A percentile compares a stretch with the other conserved stretches of the same genome.
Evolutionary conservation across 257 asterid species (phyloP).

Genomic region (Agastache rugosa): DNA sequence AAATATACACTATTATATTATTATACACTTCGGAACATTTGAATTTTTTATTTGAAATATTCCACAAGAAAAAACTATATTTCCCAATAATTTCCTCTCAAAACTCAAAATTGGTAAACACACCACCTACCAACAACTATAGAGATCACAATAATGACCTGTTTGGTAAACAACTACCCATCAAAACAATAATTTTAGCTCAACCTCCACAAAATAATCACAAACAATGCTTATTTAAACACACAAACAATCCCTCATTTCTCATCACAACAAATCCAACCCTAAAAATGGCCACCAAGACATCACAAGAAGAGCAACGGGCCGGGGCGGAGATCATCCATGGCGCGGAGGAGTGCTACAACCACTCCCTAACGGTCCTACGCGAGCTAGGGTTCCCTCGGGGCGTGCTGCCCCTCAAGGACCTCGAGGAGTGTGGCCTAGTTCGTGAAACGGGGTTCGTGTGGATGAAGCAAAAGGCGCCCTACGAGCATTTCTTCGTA

Average conservation of each 20-base stretch:
- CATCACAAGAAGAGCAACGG: slow-evolving; percentile 45
- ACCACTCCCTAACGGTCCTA: slow-evolving; percentile 64
- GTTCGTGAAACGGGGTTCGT: slow-evolving; percentile 79
- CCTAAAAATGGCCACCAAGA: slow-evolving; percentile 52
- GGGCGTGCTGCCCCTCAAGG: slow-evolving; percentile 83
- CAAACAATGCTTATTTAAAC: slow-evolving; percentile 43
- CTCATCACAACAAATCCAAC: background rate
- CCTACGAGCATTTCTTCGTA: slow-evolving; percentile 72
- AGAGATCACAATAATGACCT: background rate
- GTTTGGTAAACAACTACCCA: slow-evolving; percentile 51
- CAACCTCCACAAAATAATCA: slow-evolving; percentile 57
- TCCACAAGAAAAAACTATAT: background rate
- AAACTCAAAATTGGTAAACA: slow-evolving; percentile 9
- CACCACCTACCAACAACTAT: slow-evolving; percentile 3
- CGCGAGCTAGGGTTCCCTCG: slow-evolving; percentile 80
- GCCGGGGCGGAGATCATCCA: slow-evolving; percentile 68
- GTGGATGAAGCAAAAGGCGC: slow-evolving; percentile 94
- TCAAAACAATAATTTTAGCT: slow-evolving; percentile 42
- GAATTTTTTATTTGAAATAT: background rate
- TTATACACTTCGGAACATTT: no score
- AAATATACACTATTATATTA: no score
- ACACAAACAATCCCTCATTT: slow-evolving; percentile 29
- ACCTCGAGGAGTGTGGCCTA: slow-evolving; percentile 91
- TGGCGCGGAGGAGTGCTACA: slow-evolving; percentile 68
- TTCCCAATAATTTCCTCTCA: background rate